phyloP scores from a whole-genome alignment of 1,139 yeast genomes.

The Saccharomyces hybrid region DNA sequence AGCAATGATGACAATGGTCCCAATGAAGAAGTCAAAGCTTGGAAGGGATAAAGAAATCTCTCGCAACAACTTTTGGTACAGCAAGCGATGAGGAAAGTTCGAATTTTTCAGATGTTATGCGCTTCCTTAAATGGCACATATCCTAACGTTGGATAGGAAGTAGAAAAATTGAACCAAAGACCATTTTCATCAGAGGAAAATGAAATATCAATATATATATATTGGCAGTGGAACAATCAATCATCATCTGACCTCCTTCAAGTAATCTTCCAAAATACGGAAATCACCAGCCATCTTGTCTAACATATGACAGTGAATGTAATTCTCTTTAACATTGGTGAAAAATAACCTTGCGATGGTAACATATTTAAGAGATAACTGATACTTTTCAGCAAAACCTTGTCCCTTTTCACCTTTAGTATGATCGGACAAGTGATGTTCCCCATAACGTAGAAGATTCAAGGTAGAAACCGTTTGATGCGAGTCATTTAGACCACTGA shows the following conservation, averaged over 20 bases:
- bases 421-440: background rate
- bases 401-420: constrained; percentile 8
- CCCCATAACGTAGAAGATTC: background rate
- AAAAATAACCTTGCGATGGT: constrained; percentile 27
- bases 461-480: background rate
- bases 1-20: background rate
- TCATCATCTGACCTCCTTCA: constrained; percentile 8
- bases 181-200: background rate
- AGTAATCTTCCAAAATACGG: constrained; percentile 15
- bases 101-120: background rate
- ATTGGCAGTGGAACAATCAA: background rate
- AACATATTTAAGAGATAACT: constrained; percentile 27
- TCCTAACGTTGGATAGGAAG: background rate
- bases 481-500: background rate
- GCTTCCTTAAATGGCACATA: background rate
- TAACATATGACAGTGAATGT: constrained; percentile 25
- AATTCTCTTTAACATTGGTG: constrained; percentile 18
- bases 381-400: constrained; percentile 28
- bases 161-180: background rate
- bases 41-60: background rate
- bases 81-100: background rate
- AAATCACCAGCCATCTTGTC: constrained; percentile 25
- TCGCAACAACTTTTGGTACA: background rate
- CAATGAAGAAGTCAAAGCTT: background rate
- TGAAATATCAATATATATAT: background rate